Percentiles rank a stretch among this genome's conserved stretches.
These are phyloP conservation scores for Daldinia decipiens DNA, from an alignment of 495 filamentous ascomycete genomes.

Conservation along the genomic window DNA sequence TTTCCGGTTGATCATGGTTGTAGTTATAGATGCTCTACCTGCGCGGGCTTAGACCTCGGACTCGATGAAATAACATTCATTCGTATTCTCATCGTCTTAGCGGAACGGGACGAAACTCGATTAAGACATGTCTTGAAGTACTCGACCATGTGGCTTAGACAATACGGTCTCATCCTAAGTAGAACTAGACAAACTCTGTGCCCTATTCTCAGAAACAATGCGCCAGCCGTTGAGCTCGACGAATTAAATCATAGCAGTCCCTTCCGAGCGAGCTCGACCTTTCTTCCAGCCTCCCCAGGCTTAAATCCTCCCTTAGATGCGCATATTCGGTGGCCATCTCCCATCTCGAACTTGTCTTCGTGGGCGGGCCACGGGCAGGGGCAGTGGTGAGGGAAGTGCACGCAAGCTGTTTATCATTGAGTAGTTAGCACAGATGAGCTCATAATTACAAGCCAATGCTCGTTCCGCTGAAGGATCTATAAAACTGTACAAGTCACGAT, in stretches of 20 bases:
- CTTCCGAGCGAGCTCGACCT: constrained; percentile 84
- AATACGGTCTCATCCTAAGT: neutral
- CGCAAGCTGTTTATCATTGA: constrained; percentile 70
- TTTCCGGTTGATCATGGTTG: constrained; percentile 23
- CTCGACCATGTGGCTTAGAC: neutral
- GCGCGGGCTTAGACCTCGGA: neutral
- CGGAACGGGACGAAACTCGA: neutral
- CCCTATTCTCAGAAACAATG: constrained; percentile 8
- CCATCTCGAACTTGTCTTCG: constrained; percentile 90
- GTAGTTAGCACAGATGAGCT: neutral
- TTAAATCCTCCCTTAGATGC: constrained; percentile 84
- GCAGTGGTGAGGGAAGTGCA: constrained; percentile 93
- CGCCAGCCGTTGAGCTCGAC: neutral
- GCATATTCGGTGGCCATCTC: constrained; percentile 82
- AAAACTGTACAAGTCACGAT: neutral
- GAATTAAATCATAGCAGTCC: constrained; percentile 71
- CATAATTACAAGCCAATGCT: no score
- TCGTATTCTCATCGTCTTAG: neutral
- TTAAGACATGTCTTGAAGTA: neutral
- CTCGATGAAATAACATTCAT: constrained; percentile 31
- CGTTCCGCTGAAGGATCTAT: neutral
- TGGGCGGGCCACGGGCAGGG: constrained; percentile 83
- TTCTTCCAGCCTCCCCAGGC: constrained; percentile 75
- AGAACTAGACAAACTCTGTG: neutral
- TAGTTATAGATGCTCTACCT: constrained; percentile 31